Base-by-base conservation (phyloP, 2,329 filamentous ascomycete species). In the Aspergillus pseudotamarii region DNA sequence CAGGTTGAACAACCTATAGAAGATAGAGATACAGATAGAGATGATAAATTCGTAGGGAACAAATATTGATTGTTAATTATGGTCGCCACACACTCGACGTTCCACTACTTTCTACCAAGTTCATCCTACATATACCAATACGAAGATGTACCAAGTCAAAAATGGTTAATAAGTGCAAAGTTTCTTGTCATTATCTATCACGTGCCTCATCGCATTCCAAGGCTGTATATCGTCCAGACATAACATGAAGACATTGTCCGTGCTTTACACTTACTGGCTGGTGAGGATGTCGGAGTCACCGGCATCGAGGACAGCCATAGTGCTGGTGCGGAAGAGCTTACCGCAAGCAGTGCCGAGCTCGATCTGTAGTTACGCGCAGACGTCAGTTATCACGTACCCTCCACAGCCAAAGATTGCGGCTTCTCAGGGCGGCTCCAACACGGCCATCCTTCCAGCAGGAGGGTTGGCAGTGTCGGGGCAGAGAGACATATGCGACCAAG, bases 241-340 rank as follows among this genome's bases (percentile, higher is more conserved):
- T 68, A 70, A 70, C 66, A 64, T 61, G 56, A 68, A 57, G 48
- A 54, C 59, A 57, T 62, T 57, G 56, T 51, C 63, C 53, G 48
- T 46, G 59, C 41, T 58, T 65, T 62, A 66, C 66, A 58, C 66
- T 68, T 71, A 72, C 70, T 72, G 70, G 69, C 64, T 65, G 63
- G 85, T 90, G 76, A 99, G 88, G 83, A 99, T 99, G 84, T 99
- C 95, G 74, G 93, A 97, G 89, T 98, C 91, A 89, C 94, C 95
- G 80, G 94, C 93, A 84, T 99, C 95, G 73, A 98, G 86, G 80
- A 98, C 91, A 75, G 94, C 90, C 91, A 99, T 96, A 83, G 94
- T 97, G 73, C 92, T 94, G 89, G 92, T 96, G 75, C 93, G 89
- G 91, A 96, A 99, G 80, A 99, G 91, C 88, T 98, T 98, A 87